Conservation (phyloP, 2,329 filamentous ascomycete genomes). For the Zymoseptoria tritici region DNA sequence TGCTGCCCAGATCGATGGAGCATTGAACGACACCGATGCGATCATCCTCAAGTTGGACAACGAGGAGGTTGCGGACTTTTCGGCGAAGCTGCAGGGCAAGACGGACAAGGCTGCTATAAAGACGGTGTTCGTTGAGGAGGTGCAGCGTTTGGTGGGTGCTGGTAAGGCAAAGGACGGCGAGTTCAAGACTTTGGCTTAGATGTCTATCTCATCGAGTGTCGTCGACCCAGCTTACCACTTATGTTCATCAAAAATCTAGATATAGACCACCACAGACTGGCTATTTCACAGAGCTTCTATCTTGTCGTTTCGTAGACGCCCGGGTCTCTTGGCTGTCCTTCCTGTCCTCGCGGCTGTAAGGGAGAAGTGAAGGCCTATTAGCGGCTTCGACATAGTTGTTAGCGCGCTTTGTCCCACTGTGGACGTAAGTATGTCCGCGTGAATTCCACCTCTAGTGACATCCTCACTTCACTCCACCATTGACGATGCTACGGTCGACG, state of each 20-base stretch:
- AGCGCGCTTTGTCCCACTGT: too few relatives aligned
- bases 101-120: slow-evolving; percentile 82
- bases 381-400: too few relatives aligned
- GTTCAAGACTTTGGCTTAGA: slow-evolving; percentile 49
- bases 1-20: slow-evolving; percentile 72
- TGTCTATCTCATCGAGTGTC: background rate
- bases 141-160: slow-evolving; percentile 66
- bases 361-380: too few relatives aligned
- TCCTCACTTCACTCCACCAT: background rate
- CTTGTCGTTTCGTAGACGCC: too few relatives aligned
- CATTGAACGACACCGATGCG: slow-evolving; percentile 77
- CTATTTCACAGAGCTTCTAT: background rate
- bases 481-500: background rate
- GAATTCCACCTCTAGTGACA: background rate
- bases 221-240: too few relatives aligned
- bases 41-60: slow-evolving; percentile 82
- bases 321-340: too few relatives aligned
- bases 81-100: slow-evolving; percentile 67
- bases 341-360: too few relatives aligned
- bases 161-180: slow-evolving; percentile 85
- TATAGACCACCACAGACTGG: background rate
- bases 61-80: slow-evolving; percentile 80
- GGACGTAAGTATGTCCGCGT: too few relatives aligned
- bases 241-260: background rate
- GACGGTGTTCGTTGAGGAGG: slow-evolving; percentile 69